phyloP scores from a whole-genome alignment of 805 yeast species.

The Priceomyces haplophilus region DNA sequence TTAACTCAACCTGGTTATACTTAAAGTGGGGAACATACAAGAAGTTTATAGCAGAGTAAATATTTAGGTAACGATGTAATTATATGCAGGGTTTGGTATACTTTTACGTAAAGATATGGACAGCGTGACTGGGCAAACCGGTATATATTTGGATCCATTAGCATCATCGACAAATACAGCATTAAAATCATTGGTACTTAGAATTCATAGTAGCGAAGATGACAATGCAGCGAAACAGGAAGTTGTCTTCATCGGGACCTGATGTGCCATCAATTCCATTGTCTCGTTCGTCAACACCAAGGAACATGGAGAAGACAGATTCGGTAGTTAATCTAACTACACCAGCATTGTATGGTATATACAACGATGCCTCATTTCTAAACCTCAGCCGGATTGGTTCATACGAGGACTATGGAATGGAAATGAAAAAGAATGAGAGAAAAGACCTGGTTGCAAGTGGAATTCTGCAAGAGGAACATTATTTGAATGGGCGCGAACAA shows the following conservation, averaged over 20 bases:
- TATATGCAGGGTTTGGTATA: background rate
- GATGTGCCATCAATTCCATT: conserved; percentile 8
- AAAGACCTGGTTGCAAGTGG: background rate
- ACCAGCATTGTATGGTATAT: conserved; percentile 51
- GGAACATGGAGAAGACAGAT: conserved; percentile 29
- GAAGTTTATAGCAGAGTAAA: too few relatives aligned
- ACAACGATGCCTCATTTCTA: conserved; percentile 41
- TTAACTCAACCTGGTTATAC: too few relatives aligned
- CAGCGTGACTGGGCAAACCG: conserved; percentile 3
- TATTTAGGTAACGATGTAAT: background rate
- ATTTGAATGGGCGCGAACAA: background rate
- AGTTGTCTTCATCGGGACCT: background rate
- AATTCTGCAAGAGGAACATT: background rate
- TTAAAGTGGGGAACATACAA: too few relatives aligned
- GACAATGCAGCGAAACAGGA: background rate
- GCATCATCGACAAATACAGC: background rate
- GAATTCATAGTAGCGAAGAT: background rate
- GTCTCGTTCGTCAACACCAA: conserved; percentile 22
- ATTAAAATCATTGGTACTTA: background rate
- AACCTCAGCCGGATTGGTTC: conserved; percentile 30
- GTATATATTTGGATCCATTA: background rate
- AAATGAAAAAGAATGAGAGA: background rate
- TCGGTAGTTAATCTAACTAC: conserved; percentile 48
- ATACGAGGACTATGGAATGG: conserved; percentile 13
- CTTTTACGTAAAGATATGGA: background rate